Evolutionary conservation across 2,329 filamentous ascomycete species (phyloP).

Genomic region (Arthroderma uncinatum): DNA sequence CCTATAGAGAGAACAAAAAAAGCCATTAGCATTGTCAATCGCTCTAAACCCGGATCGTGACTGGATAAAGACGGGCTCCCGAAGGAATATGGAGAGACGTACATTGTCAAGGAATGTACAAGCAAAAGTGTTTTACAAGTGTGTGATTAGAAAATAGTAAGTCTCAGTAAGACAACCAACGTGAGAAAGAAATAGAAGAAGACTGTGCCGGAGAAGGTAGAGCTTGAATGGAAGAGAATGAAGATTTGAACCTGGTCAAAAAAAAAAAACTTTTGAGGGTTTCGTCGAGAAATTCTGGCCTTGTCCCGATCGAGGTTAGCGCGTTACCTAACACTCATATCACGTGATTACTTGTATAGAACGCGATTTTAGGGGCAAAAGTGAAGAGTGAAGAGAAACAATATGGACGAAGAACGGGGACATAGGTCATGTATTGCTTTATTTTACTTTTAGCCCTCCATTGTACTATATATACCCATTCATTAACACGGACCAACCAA

Average conservation of each 20-base stretch:
- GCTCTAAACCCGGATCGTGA: not conserved
- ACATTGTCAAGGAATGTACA: constrained; percentile 8
- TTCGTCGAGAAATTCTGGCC: not conserved
- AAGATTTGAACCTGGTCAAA: not conserved
- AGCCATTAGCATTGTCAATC: not conserved
- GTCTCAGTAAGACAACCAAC: not conserved
- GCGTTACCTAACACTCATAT: not conserved
- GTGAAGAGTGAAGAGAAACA: not conserved
- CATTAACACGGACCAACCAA: not conserved
- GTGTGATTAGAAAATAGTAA: not conserved
- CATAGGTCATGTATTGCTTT: not conserved
- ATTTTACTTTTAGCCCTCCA: not conserved
- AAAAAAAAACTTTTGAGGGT: not conserved
- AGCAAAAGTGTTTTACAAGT: not conserved
- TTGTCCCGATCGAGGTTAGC: not conserved
- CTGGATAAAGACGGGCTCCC: not conserved
- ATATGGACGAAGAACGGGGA: no score
- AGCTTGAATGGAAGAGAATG: not conserved
- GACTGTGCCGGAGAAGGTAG: not conserved
- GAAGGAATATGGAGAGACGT: not conserved
- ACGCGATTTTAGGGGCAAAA: not conserved
- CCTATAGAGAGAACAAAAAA: constrained; percentile 2
- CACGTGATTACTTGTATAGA: not conserved
- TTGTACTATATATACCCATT: not conserved
- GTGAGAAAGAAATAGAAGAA: not conserved